Evolutionary conservation across 179 eudicot genomes (phyloP).

Genomic region (Patellifolia procumbens): DNA sequence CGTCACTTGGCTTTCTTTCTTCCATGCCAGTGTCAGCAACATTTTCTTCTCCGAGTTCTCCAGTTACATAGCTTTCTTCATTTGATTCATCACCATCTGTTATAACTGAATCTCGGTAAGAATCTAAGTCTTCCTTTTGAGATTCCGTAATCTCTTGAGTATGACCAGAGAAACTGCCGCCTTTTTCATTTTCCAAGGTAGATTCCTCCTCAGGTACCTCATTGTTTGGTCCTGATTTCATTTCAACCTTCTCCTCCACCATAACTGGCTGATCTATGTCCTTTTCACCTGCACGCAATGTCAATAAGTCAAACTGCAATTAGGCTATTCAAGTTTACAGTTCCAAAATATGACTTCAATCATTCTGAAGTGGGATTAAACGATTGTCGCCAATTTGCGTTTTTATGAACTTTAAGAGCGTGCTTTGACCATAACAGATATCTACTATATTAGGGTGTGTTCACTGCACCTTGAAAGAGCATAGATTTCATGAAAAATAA

Average conservation of each 20-base stretch:
- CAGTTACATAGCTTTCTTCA: not conserved
- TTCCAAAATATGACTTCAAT: not conserved
- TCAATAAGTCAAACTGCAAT: constrained; percentile 9
- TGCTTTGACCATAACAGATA: not conserved
- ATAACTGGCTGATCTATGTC: constrained; percentile 13
- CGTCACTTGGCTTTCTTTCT: constrained; percentile 12
- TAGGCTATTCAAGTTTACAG: not conserved
- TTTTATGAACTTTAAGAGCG: not conserved
- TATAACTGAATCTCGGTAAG: constrained; percentile 16
- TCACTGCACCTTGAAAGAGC: too few species aligned
- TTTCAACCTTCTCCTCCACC: constrained; percentile 2
- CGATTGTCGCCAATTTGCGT: not conserved
- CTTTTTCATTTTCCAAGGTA: not conserved
- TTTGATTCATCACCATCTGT: constrained; percentile 23
- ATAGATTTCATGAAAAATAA: too few species aligned
- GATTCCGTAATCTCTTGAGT: constrained; percentile 13
- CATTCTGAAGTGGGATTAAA: not conserved
- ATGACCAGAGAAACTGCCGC: not conserved
- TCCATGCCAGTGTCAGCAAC: not conserved
- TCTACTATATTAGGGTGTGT: too few species aligned
- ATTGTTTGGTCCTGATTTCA: not conserved
- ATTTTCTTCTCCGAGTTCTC: constrained; percentile 6
- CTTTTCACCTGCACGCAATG: constrained; percentile 19
- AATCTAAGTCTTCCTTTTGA: constrained; percentile 12
- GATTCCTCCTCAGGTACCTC: constrained; percentile 5